phyloP scores from a whole-genome alignment of 2,329 filamentous ascomycete genomes.

The Neofusicoccum umdonicola region DNA sequence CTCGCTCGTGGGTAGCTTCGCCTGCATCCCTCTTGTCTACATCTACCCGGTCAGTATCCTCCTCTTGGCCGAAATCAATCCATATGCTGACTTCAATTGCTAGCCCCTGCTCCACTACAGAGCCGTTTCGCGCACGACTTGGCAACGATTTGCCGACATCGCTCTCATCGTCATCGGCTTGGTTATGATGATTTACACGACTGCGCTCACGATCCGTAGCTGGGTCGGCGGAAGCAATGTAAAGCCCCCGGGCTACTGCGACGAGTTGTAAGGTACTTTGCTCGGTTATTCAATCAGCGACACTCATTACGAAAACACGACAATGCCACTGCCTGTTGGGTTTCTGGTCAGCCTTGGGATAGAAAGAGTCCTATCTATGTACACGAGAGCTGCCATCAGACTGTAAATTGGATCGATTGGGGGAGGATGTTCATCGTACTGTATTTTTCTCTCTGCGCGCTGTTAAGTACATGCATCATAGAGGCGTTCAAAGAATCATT shows the following conservation, averaged over 20 bases:
- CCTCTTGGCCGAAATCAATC: not conserved
- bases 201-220: slow-evolving; percentile 77
- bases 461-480: slow-evolving; percentile 4
- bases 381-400: not conserved
- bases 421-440: not conserved
- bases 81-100: slow-evolving; percentile 31
- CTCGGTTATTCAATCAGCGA: not conserved
- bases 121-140: slow-evolving; percentile 67
- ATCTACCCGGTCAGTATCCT: slow-evolving; percentile 82
- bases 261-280: slow-evolving; percentile 29
- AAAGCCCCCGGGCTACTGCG: slow-evolving; percentile 63
- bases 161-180: slow-evolving; percentile 77
- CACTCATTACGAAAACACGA: not conserved
- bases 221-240: slow-evolving; percentile 67
- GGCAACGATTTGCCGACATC: slow-evolving; percentile 71
- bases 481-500: slow-evolving; percentile 7
- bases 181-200: slow-evolving; percentile 89
- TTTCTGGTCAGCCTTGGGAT: not conserved
- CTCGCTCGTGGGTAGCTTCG: slow-evolving; percentile 92
- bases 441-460: not conserved
- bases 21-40: slow-evolving; percentile 93
- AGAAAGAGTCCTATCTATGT: not conserved
- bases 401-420: not conserved
- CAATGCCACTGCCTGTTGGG: not conserved
- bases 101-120: slow-evolving; percentile 88